A percentile compares a stretch with the other conserved stretches of the same genome.
Evolutionary conservation across 805 yeast genomes (phyloP).

Genomic region (Peterozyma xylosa): DNA sequence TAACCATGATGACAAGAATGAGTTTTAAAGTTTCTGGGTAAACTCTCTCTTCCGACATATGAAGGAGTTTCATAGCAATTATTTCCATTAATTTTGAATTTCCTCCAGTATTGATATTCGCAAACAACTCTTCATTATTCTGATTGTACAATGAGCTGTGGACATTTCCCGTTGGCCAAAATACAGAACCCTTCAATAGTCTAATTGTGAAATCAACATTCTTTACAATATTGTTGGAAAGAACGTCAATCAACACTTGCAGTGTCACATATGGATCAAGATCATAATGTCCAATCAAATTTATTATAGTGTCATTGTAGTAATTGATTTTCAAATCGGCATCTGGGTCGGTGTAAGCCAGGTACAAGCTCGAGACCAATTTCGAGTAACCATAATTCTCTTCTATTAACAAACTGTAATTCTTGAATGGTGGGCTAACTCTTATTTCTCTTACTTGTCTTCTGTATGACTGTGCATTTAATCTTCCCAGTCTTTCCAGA

Average conservation of each 20-base stretch:
- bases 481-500: slow-evolving; percentile 19
- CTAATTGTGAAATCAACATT: slow-evolving; percentile 39
- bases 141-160: background rate
- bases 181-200: slow-evolving; percentile 45
- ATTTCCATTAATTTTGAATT: slow-evolving; percentile 46
- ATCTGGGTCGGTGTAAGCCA: slow-evolving; percentile 32
- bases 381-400: slow-evolving; percentile 74
- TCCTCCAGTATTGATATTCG: slow-evolving; percentile 40
- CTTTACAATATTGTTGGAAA: slow-evolving; percentile 33
- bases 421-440: slow-evolving; percentile 25
- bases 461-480: slow-evolving; percentile 17
- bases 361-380: slow-evolving; percentile 40
- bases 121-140: slow-evolving; percentile 11
- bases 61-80: slow-evolving; percentile 36
- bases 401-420: slow-evolving; percentile 65
- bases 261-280: slow-evolving; percentile 68
- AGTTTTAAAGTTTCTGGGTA: slow-evolving; percentile 35
- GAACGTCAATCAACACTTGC: slow-evolving; percentile 52
- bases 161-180: slow-evolving; percentile 39
- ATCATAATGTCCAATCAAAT: slow-evolving; percentile 64
- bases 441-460: slow-evolving; percentile 2
- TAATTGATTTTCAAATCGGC: slow-evolving; percentile 32
- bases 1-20: slow-evolving; percentile 50
- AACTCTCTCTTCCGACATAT: slow-evolving; percentile 20
- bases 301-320: slow-evolving; percentile 40